A percentile compares a stretch with the other conserved stretches of the same genome.
phyloP scores from a whole-genome alignment of 2,329 filamentous ascomycete genomes.

The Epichloe bromicola region DNA sequence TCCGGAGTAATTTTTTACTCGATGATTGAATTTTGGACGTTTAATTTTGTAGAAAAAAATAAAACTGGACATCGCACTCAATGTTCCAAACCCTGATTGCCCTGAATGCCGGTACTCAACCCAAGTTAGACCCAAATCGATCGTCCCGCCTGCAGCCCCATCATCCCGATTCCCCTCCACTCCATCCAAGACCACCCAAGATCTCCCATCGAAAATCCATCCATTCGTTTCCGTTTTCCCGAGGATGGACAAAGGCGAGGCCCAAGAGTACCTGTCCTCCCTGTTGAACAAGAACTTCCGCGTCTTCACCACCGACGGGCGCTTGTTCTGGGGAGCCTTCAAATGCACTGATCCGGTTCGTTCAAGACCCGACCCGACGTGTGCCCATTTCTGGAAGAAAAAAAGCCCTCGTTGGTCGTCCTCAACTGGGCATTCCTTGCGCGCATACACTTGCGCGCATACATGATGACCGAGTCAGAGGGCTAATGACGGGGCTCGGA shows the following conservation, averaged over 20 bases:
- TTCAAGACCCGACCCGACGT: conserved; percentile 8
- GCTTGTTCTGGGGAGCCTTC: conserved; percentile 80
- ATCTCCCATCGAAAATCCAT: neutral
- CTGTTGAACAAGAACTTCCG: conserved; percentile 70
- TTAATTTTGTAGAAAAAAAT: too few relatives aligned
- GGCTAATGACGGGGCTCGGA: neutral
- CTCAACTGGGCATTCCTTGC: too few relatives aligned
- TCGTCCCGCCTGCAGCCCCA: too few relatives aligned
- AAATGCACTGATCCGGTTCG: conserved; percentile 88
- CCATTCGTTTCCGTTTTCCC: neutral
- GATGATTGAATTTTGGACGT: too few relatives aligned
- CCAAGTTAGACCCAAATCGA: too few relatives aligned
- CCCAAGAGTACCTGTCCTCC: conserved; percentile 43
- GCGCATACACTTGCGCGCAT: too few relatives aligned
- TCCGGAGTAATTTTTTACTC: too few relatives aligned
- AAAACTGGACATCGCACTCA: too few relatives aligned
- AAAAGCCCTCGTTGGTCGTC: neutral
- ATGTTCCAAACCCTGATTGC: too few relatives aligned
- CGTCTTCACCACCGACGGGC: conserved; percentile 66
- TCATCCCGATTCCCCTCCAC: neutral
- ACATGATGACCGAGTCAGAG: neutral
- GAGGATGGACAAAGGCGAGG: conserved; percentile 38
- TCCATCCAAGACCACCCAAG: neutral
- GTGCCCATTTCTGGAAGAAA: too few relatives aligned
- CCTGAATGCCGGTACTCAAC: too few relatives aligned